Evolutionary conservation across 129 eudicot species (phyloP).

Genomic region (Escallonia herrerae): DNA sequence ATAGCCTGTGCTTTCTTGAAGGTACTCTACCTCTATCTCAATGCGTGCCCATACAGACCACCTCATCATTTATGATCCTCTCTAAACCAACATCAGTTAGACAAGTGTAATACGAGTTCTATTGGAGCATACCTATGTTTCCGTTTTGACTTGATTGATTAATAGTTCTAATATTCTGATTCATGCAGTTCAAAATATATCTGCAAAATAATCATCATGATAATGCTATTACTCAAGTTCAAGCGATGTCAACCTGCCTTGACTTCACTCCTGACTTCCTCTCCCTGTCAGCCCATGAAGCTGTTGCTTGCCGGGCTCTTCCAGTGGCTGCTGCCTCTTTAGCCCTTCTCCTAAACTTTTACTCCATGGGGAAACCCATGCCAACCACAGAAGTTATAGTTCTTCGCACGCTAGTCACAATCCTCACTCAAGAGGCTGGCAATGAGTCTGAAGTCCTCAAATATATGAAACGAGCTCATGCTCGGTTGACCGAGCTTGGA

Average conservation of each 20-base stretch:
- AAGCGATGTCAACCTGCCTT: constrained; percentile 68
- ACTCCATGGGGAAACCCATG: constrained; percentile 69
- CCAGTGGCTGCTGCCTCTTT: constrained; percentile 74
- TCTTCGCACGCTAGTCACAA: constrained; percentile 66
- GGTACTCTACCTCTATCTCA: constrained; percentile 37
- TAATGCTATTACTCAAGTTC: constrained; percentile 74
- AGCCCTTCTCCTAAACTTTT: constrained; percentile 63
- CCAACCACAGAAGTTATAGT: constrained; percentile 73
- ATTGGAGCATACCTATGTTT: background rate
- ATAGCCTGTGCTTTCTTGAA: constrained; percentile 81
- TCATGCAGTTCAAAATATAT: constrained; percentile 73
- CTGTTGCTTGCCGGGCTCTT: constrained; percentile 68
- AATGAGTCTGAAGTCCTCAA: constrained; percentile 61
- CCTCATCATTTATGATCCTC: background rate
- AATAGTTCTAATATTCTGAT: constrained; percentile 5
- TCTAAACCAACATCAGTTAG: background rate
- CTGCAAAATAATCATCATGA: constrained; percentile 70
- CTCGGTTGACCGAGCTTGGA: constrained; percentile 61
- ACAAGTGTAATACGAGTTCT: background rate
- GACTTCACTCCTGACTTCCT: constrained; percentile 92
- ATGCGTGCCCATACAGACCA: too few relatives aligned
- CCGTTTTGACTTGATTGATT: background rate
- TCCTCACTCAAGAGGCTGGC: constrained; percentile 51
- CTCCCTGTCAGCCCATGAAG: constrained; percentile 92
- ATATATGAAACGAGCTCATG: constrained; percentile 66